These are phyloP conservation scores for Takashimella koratensis DNA, from an alignment of 1,284 basidiomycete genomes.

Conservation along the genomic window DNA sequence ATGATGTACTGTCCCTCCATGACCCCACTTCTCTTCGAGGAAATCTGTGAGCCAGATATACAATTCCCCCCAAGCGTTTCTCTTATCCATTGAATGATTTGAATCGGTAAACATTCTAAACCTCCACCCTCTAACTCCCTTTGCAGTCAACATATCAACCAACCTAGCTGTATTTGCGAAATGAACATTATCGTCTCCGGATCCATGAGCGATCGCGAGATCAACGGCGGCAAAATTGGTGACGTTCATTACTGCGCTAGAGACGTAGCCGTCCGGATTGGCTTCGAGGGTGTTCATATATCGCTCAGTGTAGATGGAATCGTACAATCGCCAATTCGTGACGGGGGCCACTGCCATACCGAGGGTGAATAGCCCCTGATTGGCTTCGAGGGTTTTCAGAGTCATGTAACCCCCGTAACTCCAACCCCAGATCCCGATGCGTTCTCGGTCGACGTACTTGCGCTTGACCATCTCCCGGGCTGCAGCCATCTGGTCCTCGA, in stretches of 20 bases:
- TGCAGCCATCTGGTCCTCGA: slow-evolving; percentile 78
- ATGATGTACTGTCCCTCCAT: slow-evolving; percentile 57
- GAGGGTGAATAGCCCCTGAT: slow-evolving; percentile 77
- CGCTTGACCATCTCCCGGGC: slow-evolving; percentile 54
- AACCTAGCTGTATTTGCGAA: slow-evolving; percentile 85
- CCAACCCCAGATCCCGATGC: slow-evolving; percentile 95
- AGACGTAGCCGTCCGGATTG: slow-evolving; percentile 79
- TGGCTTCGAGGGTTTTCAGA: slow-evolving; percentile 81
- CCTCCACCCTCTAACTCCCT: slow-evolving; percentile 69
- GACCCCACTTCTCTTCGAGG: slow-evolving; percentile 85
- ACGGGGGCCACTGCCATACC: slow-evolving; percentile 61
- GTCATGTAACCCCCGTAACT: slow-evolving; percentile 93
- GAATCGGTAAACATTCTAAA: slow-evolving; percentile 97
- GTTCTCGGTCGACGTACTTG: slow-evolving; percentile 55
- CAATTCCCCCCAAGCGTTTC: slow-evolving; percentile 78
- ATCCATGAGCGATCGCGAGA: slow-evolving; percentile 85
- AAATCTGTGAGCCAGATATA: slow-evolving; percentile 82
- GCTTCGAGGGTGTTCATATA: slow-evolving; percentile 82
- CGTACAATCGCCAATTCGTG: slow-evolving; percentile 80
- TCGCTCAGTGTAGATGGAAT: slow-evolving; percentile 69
- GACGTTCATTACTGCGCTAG: slow-evolving; percentile 78
- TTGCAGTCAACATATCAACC: slow-evolving; percentile 83
- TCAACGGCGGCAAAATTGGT: slow-evolving; percentile 71
- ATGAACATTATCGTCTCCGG: slow-evolving; percentile 91
- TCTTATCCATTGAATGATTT: slow-evolving; percentile 69